Evolutionary conservation across 371 early-diverging fungal genomes (phyloP).

Genomic region (Saksenaea oblongispora): DNA sequence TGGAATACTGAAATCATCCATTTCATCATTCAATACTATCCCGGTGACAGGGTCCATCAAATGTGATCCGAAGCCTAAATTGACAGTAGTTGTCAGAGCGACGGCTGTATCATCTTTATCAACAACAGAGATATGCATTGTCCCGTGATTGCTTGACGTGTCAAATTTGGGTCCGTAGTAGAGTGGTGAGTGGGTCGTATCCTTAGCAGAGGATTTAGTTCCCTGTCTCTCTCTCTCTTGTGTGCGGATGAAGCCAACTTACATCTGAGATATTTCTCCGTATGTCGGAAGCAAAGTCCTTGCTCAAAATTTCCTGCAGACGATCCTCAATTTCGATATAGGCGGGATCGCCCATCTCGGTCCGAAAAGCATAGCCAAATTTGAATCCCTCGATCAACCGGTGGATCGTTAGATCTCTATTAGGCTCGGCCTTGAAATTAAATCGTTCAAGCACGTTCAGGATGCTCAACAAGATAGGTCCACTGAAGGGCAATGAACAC

Average conservation of each 20-base stretch:
- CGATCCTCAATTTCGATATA: constrained; percentile 53
- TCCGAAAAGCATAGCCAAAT: constrained; percentile 86
- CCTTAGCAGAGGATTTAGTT: constrained; percentile 17
- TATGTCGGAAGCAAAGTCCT: constrained; percentile 67
- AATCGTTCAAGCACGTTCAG: constrained; percentile 91
- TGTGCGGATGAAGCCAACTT: constrained; percentile 5
- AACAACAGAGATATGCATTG: constrained; percentile 95
- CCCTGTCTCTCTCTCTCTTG: neutral
- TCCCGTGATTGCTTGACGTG: constrained; percentile 88
- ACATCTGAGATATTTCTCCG: constrained; percentile 73
- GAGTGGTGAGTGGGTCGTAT: constrained; percentile 41
- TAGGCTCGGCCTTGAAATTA: constrained; percentile 59
- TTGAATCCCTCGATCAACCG: constrained; percentile 91
- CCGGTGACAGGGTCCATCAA: constrained; percentile 94
- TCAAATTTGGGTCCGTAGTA: constrained; percentile 86
- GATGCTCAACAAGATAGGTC: constrained; percentile 81
- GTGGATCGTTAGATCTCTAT: constrained; percentile 65
- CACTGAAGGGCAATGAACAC: constrained; percentile 77
- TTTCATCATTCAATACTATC: constrained; percentile 97
- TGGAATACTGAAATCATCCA: constrained; percentile 98
- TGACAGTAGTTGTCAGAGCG: constrained; percentile 92
- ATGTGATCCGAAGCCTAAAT: constrained; percentile 93
- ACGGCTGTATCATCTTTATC: constrained; percentile 88
- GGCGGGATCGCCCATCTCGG: constrained; percentile 84
- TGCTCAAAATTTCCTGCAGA: constrained; percentile 64